These are phyloP conservation scores for Gracilariopsis chorda DNA, from an alignment of 23 red algal species.

Conservation along the genomic window DNA sequence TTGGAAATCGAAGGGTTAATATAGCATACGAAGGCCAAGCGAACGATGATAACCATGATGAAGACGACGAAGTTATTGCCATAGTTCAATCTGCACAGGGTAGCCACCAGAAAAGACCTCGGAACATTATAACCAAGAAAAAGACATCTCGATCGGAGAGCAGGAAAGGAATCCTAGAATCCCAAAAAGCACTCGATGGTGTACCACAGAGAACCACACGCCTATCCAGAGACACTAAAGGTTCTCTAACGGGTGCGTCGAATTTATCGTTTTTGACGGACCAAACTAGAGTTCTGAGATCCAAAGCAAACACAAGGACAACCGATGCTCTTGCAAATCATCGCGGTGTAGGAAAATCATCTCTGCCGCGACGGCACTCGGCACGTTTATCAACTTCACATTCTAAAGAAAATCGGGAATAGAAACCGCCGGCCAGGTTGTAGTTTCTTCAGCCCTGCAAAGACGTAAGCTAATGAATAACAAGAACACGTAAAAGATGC, in stretches of 20 bases:
- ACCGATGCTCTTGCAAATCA: background rate
- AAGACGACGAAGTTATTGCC: background rate
- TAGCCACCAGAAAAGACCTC: background rate
- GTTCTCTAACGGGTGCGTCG: background rate
- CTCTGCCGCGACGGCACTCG: background rate
- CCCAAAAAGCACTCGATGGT: background rate
- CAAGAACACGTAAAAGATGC: too few relatives aligned
- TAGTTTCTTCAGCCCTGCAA: too few relatives aligned
- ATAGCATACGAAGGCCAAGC: background rate
- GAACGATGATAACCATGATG: background rate
- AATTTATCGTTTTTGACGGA: background rate
- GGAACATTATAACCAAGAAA: background rate
- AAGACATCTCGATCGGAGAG: background rate
- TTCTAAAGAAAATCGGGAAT: background rate
- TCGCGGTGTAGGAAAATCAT: background rate
- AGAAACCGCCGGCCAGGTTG: too few relatives aligned
- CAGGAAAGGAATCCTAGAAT: background rate
- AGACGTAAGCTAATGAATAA: too few relatives aligned
- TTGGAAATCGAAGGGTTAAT: background rate
- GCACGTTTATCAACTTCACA: background rate
- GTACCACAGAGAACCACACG: background rate
- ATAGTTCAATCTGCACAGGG: background rate
- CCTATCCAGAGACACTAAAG: background rate
- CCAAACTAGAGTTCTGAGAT: constrained; percentile 3
- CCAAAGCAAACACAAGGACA: background rate